Base-by-base conservation (phyloP, 495 filamentous ascomycete genomes). In the Talaromyces proteolyticus region DNA sequence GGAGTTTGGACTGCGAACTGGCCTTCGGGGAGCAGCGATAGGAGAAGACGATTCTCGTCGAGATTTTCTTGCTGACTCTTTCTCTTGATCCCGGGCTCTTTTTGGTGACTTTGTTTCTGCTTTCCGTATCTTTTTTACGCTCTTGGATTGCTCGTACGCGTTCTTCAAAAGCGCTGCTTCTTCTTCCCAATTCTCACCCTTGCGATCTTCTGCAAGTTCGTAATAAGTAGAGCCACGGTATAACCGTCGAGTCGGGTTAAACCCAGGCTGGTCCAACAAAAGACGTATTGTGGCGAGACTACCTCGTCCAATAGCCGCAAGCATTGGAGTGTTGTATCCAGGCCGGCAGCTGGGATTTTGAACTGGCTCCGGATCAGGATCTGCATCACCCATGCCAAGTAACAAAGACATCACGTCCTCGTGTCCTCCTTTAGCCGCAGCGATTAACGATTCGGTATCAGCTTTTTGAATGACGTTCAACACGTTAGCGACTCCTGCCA, bases 341-440 rank as follows among this genome's bases (percentile, higher is more conserved):
- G 69, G 56, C 48, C 69, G 75, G 39, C 75, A 72, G 19, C 69
- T 68, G 16, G 57, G 55, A 23, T 67, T 67, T 19, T 66, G 56
- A 12, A 79, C 49, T 4, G 88, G 86, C 6, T 78, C 74, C 0
- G 92, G 93, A 61, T 95, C 91, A 2, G 88, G 82, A 54, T 95
- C 82, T 16, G 84, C 83, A 46, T 76, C 73, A 2, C 89, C 88
- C 57, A 95, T 78, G 6, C 88, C 94, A 50, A 97, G 71, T 44
- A 97, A 73, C 36, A 96, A 74, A 59, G 88, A 87, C 40, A 97
- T 76, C 12, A 95, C 87, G 26, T 89, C 82, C 51, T 87, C 83
- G 58, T 98, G 92, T 2, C 92, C 92, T 40, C 90, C 93, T 58
- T 86, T 85, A n/a, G 92, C 91, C 6, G 93, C 94, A 47, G 87